Evolutionary conservation across 345 rosid species (phyloP).

Genomic region (Rhodomyrtus tomentosa): DNA sequence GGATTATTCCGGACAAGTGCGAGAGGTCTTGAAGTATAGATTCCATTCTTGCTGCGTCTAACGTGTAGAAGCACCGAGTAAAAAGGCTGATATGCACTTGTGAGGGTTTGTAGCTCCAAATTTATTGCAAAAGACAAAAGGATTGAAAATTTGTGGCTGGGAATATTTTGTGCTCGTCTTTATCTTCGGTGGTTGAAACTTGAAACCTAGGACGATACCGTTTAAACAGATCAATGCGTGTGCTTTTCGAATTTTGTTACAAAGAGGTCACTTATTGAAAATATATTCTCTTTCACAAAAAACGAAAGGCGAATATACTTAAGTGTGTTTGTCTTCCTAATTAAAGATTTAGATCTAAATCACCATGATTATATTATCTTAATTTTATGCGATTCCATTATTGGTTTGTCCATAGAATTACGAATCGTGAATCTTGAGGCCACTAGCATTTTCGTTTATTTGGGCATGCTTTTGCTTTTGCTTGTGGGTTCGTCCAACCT

Average conservation of each 20-base stretch:
- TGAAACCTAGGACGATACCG: background rate
- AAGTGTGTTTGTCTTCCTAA: too few relatives aligned
- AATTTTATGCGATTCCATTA: too few relatives aligned
- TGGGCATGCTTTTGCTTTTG: too few relatives aligned
- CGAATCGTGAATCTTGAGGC: too few relatives aligned
- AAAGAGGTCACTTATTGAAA: background rate
- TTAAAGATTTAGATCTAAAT: too few relatives aligned
- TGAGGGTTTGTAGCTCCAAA: background rate
- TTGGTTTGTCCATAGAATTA: too few relatives aligned
- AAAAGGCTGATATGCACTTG: background rate
- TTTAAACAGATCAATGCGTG: background rate
- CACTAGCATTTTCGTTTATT: too few relatives aligned
- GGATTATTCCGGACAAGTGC: background rate
- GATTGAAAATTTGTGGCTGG: background rate
- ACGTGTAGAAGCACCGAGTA: background rate
- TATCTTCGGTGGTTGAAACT: too few relatives aligned
- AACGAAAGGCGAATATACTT: background rate
- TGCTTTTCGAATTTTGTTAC: background rate
- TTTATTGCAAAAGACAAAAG: background rate
- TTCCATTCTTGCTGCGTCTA: background rate
- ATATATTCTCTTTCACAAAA: background rate
- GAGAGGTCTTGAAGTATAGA: background rate
- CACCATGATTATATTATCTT: too few relatives aligned
- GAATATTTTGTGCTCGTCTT: too few relatives aligned
- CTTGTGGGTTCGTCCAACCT: too few relatives aligned